These are phyloP conservation scores for Fusarium tricinctum DNA, from an alignment of 2,329 filamentous ascomycete species.

Conservation along the genomic window DNA sequence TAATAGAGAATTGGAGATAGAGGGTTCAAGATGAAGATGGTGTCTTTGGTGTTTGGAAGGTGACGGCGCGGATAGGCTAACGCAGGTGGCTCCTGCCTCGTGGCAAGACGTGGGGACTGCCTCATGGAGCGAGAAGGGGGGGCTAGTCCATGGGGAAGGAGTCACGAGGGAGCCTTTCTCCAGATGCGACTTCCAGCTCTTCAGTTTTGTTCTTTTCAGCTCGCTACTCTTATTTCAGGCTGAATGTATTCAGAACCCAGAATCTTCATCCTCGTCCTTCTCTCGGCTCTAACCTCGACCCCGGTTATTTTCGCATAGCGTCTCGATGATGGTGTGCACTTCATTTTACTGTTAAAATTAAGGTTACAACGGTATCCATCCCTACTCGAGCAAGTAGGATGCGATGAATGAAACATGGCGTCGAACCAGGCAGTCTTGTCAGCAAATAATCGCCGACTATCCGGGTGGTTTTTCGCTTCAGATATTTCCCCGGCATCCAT, in stretches of 20 bases:
- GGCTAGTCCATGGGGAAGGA: background rate
- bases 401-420: background rate
- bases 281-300: background rate
- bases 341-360: conserved; percentile 20
- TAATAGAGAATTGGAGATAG: background rate
- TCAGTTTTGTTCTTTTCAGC: conserved; percentile 9
- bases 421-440: conserved; percentile 2
- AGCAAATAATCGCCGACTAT: conserved; percentile 27
- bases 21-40: conserved; percentile 3
- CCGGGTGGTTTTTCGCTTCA: conserved; percentile 1
- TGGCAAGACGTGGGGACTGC: conserved; percentile 15
- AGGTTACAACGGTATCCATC: conserved; percentile 15
- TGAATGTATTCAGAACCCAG: conserved; percentile 7
- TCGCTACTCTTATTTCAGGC: conserved; percentile 15
- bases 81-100: conserved; percentile 32
- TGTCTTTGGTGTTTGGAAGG: background rate
- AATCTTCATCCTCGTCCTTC: background rate
- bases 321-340: conserved; percentile 12
- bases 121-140: background rate
- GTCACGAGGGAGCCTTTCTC: background rate
- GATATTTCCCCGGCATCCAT: conserved; percentile 35
- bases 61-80: conserved; percentile 18
- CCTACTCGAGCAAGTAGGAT: conserved; percentile 12
- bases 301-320: conserved; percentile 12
- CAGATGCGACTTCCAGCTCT: too few species aligned